Evolutionary conservation across 2,329 filamentous ascomycete species (phyloP).

Genomic region (Coleophoma crateriformis): DNA sequence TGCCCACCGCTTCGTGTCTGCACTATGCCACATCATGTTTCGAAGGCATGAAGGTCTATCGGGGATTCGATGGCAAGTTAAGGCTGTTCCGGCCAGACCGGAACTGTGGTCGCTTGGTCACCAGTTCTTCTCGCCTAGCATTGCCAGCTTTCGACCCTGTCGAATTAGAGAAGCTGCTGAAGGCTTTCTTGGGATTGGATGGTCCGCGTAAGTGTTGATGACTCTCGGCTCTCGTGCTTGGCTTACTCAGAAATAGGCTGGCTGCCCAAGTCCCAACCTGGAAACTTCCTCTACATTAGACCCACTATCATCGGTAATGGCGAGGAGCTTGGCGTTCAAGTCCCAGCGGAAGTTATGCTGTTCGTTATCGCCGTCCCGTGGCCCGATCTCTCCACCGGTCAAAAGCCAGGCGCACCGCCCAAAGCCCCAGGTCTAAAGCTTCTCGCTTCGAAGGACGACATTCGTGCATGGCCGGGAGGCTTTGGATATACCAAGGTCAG

Average conservation of each 20-base stretch:
- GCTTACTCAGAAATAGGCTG: slow-evolving; percentile 45
- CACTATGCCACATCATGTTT: slow-evolving; percentile 91
- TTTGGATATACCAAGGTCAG: slow-evolving; percentile 91
- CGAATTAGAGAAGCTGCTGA: slow-evolving; percentile 71
- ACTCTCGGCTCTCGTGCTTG: no score
- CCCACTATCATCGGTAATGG: slow-evolving; percentile 84
- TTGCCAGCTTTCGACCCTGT: slow-evolving; percentile 66
- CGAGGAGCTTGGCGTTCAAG: slow-evolving; percentile 72
- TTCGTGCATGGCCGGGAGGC: slow-evolving; percentile 86
- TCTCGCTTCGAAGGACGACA: slow-evolving; percentile 75
- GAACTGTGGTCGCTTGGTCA: slow-evolving; percentile 44
- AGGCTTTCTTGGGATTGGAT: slow-evolving; percentile 66
- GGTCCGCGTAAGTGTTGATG: slow-evolving; percentile 36
- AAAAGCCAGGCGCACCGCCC: slow-evolving; percentile 28
- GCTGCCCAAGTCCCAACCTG: slow-evolving; percentile 65
- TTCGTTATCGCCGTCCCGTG: slow-evolving; percentile 69
- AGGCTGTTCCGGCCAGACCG: slow-evolving; percentile 57
- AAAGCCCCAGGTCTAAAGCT: slow-evolving; percentile 58
- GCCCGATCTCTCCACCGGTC: slow-evolving; percentile 28
- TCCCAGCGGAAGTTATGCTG: slow-evolving; percentile 75
- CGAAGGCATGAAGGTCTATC: slow-evolving; percentile 78
- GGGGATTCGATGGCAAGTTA: slow-evolving; percentile 60
- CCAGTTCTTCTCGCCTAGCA: slow-evolving; percentile 60
- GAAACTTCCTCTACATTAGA: slow-evolving; percentile 75
- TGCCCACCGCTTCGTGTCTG: slow-evolving; percentile 74